Conservation (phyloP, 2,329 filamentous ascomycete species). For the Parascedosporium putredinis region DNA sequence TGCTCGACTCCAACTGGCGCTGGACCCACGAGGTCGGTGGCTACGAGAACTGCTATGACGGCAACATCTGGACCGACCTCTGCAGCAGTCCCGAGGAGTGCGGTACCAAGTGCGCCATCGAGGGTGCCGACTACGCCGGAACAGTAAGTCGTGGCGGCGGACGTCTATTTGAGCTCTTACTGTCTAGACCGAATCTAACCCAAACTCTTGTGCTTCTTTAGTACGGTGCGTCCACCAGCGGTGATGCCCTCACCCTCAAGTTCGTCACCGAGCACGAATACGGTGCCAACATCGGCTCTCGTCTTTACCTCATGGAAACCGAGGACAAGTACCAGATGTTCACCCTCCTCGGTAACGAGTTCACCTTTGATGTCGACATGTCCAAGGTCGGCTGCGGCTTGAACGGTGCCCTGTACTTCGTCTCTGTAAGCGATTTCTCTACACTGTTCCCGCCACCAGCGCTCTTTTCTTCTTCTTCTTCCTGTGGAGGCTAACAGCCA, state of each 20-base stretch:
- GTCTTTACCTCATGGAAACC: slow-evolving; percentile 54
- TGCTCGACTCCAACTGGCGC: slow-evolving; percentile 43
- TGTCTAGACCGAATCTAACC: no score
- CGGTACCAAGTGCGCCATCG: slow-evolving; percentile 32
- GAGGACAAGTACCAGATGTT: slow-evolving; percentile 55
- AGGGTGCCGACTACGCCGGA: slow-evolving; percentile 32
- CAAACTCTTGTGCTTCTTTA: no score
- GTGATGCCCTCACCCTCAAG: slow-evolving; percentile 36
- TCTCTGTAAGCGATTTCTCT: slow-evolving; percentile 20
- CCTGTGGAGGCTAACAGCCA: not conserved
- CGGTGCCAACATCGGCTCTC: slow-evolving; percentile 26
- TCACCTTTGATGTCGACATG: slow-evolving; percentile 64
- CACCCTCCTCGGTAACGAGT: slow-evolving; percentile 55
- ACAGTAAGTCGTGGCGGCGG: slow-evolving; percentile 20
- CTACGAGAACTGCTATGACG: slow-evolving; percentile 37
- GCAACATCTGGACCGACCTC: slow-evolving; percentile 24
- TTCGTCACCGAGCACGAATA: slow-evolving; percentile 39
- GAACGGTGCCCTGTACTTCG: slow-evolving; percentile 61
- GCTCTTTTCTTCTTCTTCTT: not conserved
- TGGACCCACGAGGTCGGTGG: slow-evolving; percentile 34
- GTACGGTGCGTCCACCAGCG: slow-evolving; percentile 35
- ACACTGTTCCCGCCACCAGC: not conserved
- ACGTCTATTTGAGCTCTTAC: no score
- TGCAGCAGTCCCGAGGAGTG: slow-evolving; percentile 29
- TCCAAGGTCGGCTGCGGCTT: slow-evolving; percentile 58